These are phyloP conservation scores for Dissoconium aciculare DNA, from an alignment of 2,329 filamentous ascomycete genomes.

Conservation along the genomic window DNA sequence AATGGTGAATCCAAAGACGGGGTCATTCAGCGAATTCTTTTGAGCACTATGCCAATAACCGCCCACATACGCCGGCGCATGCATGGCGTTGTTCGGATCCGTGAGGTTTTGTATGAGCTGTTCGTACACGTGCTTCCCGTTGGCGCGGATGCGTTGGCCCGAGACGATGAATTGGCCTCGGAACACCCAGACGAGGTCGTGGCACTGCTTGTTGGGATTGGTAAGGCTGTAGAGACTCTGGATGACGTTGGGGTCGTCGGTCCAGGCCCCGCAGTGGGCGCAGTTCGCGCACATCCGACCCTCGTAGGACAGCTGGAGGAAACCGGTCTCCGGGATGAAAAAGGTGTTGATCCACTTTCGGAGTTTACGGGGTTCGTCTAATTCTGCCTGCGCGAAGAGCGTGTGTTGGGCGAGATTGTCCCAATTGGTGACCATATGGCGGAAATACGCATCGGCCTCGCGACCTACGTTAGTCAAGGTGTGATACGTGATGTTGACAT, in stretches of 20 bases:
- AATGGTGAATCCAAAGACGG: conserved; percentile 4
- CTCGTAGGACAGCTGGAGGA: conserved; percentile 9
- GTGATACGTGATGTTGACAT: conserved; percentile 16
- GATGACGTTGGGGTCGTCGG: neutral
- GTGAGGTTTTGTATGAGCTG: conserved; percentile 1
- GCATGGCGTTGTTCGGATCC: too few species aligned
- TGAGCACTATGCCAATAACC: too few species aligned
- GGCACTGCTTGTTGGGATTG: conserved; percentile 4
- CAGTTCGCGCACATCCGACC: conserved; percentile 5
- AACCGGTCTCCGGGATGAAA: conserved; percentile 12
- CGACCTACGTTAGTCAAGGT: conserved; percentile 29
- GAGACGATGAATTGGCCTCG: conserved; percentile 7
- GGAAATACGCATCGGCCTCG: conserved; percentile 32
- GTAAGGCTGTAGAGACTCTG: conserved; percentile 3
- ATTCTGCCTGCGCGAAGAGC: conserved; percentile 34
- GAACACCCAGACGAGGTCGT: conserved; percentile 4
- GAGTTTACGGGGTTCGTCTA: conserved; percentile 28
- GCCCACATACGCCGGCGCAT: too few species aligned
- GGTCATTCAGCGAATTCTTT: too few species aligned
- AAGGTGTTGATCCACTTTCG: conserved; percentile 18
- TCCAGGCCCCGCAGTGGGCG: conserved; percentile 5
- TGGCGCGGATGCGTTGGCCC: neutral
- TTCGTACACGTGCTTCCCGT: neutral
- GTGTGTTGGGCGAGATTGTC: conserved; percentile 31
- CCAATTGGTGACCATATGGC: conserved; percentile 31